These are phyloP conservation scores for Leishmania aethiopica DNA, from an alignment of 208 protist species.

Conservation along the genomic window DNA sequence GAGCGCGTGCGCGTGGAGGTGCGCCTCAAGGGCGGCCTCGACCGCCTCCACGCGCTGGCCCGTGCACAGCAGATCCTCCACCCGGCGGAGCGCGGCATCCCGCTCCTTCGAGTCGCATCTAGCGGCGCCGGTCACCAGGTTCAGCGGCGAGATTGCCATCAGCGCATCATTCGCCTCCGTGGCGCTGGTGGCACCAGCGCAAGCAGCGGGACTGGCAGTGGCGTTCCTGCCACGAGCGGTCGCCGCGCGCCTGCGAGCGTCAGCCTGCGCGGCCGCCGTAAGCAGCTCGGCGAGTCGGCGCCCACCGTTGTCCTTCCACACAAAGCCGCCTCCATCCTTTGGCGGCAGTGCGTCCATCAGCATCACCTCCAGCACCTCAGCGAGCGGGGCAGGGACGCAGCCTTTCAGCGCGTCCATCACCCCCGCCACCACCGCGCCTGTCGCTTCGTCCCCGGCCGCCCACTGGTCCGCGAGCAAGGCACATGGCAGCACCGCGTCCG, in stretches of 20 bases:
- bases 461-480: constrained; percentile 26
- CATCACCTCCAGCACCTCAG: constrained; percentile 42
- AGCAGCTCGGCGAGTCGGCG: constrained; percentile 53
- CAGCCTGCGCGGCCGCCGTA: constrained; percentile 19
- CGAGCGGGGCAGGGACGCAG: constrained; percentile 26
- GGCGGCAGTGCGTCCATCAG: constrained; percentile 47
- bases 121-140: not conserved
- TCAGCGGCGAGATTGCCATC: constrained; percentile 18
- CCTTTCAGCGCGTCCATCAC: constrained; percentile 23
- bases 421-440: constrained; percentile 14
- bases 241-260: constrained; percentile 7
- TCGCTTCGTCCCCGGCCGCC: constrained; percentile 1
- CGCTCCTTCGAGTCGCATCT: constrained; percentile 14
- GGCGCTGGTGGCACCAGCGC: not conserved
- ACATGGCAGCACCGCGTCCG: constrained; percentile 25
- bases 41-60: constrained; percentile 75
- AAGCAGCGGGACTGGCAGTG: not conserved
- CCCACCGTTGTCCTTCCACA: constrained; percentile 56
- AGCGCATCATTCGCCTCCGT: not conserved
- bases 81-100: constrained; percentile 32
- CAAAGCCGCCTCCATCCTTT: constrained; percentile 26
- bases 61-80: constrained; percentile 63
- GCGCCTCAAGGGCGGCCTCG: constrained; percentile 49
- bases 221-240: constrained; percentile 5
- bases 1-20: constrained; percentile 73